Conservation (phyloP, 1,284 basidiomycete genomes). For the Porogramme epimiltina region DNA sequence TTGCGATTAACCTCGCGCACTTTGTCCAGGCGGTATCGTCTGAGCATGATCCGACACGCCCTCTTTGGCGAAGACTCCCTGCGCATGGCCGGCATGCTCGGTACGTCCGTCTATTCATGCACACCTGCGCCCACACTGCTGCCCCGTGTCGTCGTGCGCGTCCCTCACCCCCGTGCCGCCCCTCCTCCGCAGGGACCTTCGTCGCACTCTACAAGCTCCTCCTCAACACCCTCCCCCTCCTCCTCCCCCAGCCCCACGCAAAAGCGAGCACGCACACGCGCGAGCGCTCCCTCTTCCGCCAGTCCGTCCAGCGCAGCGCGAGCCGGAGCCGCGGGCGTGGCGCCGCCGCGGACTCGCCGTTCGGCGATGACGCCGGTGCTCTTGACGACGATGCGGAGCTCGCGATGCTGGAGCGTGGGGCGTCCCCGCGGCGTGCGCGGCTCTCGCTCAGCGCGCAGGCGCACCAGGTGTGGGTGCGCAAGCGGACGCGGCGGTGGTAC, state of each 20-base stretch:
- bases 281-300: slow-evolving; percentile 39
- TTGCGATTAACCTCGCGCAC: neutral
- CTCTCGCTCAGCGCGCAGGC: slow-evolving; percentile 64
- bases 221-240: slow-evolving; percentile 81
- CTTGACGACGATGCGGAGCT: slow-evolving; percentile 19
- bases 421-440: slow-evolving; percentile 43
- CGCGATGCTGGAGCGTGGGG: slow-evolving; percentile 11
- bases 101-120: slow-evolving; percentile 38
- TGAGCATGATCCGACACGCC: slow-evolving; percentile 71
- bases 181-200: slow-evolving; percentile 61
- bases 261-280: slow-evolving; percentile 21
- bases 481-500: slow-evolving; percentile 82
- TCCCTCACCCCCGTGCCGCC: neutral
- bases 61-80: slow-evolving; percentile 80
- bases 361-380: slow-evolving; percentile 20
- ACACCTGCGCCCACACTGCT: neutral
- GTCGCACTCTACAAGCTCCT: slow-evolving; percentile 82
- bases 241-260: too few species aligned
- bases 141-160: too few species aligned
- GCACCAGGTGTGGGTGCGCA: slow-evolving; percentile 62
- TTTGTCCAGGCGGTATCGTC: slow-evolving; percentile 32
- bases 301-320: slow-evolving; percentile 6
- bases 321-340: neutral
- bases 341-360: slow-evolving; percentile 13
- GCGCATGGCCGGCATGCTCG: slow-evolving; percentile 86